Evolutionary conservation across 73 alveolate species (phyloP).

Genomic region (Symbiodinium pilosum): DNA sequence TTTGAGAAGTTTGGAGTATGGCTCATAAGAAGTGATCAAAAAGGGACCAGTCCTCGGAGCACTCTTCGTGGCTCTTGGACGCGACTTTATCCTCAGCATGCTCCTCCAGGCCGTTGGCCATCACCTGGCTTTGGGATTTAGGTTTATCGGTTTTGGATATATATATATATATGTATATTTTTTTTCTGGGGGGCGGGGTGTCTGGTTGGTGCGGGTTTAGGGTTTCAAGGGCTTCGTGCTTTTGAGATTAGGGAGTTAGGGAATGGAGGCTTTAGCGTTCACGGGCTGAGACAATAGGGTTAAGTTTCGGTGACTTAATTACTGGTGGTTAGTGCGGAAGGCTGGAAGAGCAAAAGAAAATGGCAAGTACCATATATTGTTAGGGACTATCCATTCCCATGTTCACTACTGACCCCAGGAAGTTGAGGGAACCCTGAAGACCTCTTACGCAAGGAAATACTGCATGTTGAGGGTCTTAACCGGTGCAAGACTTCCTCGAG

Average conservation of each 20-base stretch:
- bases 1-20: too few species aligned
- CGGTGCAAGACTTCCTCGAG: too few species aligned
- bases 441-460: too few species aligned
- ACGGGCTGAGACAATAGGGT: background rate
- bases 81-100: background rate
- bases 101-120: slow-evolving; percentile 10
- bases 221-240: background rate
- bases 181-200: background rate
- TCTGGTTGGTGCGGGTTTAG: background rate
- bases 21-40: too few species aligned
- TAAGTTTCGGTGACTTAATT: background rate
- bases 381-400: too few species aligned
- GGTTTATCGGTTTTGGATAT: background rate
- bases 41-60: background rate
- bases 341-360: too few species aligned
- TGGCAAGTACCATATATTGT: too few species aligned
- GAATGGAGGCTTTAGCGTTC: background rate
- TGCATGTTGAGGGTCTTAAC: too few species aligned
- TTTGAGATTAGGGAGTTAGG: background rate
- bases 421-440: too few species aligned
- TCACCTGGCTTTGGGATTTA: background rate
- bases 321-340: background rate
- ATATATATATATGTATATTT: too few species aligned
- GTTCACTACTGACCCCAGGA: too few species aligned
- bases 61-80: background rate